Base-by-base conservation (phyloP, 768 basidiomycete species). In the Lenzites betulinus region DNA sequence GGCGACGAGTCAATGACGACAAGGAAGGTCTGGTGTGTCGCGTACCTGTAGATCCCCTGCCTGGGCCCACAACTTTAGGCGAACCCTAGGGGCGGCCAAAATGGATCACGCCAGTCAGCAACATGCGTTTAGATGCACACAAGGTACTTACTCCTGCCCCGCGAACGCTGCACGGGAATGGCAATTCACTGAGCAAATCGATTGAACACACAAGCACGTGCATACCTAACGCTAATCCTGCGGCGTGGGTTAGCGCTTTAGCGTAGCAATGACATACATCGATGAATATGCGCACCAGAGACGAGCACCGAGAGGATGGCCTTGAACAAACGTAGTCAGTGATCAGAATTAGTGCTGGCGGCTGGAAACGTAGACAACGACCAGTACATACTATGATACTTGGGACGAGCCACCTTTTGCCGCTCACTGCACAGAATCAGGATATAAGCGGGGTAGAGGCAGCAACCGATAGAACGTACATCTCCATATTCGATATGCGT, bases 401-500 rank as follows among this genome's bases (percentile, higher is more conserved):
- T 7, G 56, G 56, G 26, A 54, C 30, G 13, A 54, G 46, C 1
- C 4, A 23, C 20, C 38, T 60, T 20, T 51, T 48, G 18, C 51
- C 51, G 30, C 46, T 60, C 9, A 41, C 59, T 60, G 39, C 1
- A 42, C 1, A 20, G 15, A 12, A 16, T 12, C 25, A 16, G 20
- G 30, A 26, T 8, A 22, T 26, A 5, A 12, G 7, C 22, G 7
- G 22, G 13, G 7, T 13, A 42, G 36, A 3, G n/a, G 12, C 2
- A 7, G 8, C 2, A 23, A 2, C 20, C 35, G 6, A 20, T 22
- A 23, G 12, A 35, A 26, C 11, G 38, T 36, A 60, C 59, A 55
- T 26, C 33, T 49, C 59, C 59, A 60, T 39, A 60, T 60, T 48
- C 53, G 54, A 26, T 60, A 54, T 12, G 59, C 59, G 12, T 55